Conservation (phyloP, 73 alveolate genomes). For the Paramecium tetraurelia region DNA sequence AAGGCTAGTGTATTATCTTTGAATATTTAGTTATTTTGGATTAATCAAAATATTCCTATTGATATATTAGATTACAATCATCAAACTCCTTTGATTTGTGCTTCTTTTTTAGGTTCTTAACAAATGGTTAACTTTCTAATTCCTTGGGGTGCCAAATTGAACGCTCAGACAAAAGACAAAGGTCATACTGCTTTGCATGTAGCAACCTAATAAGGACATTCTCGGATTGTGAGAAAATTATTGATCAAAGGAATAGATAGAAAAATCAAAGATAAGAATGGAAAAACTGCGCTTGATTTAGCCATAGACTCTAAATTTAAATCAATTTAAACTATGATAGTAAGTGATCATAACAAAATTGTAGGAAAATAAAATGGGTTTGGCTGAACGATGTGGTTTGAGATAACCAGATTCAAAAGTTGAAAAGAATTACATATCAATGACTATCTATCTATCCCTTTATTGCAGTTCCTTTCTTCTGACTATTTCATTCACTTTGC, state of each 20-base stretch:
- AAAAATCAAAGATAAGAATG: neutral
- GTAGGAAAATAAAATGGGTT: conserved; percentile 26
- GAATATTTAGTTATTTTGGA: neutral
- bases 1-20: neutral
- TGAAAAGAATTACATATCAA: neutral
- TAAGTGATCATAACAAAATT: neutral
- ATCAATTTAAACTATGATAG: neutral
- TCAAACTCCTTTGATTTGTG: conserved; percentile 1
- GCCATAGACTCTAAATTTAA: neutral
- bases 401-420: conserved; percentile 28
- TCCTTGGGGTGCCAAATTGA: conserved; percentile 11
- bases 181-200: neutral
- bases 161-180: neutral
- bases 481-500: neutral
- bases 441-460: neutral
- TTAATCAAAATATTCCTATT: neutral
- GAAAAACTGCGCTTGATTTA: conserved; percentile 16
- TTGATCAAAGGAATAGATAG: conserved; percentile 2
- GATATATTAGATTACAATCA: neutral
- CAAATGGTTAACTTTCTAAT: conserved; percentile 5
- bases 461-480: neutral
- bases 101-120: neutral
- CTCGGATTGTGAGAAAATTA: conserved; percentile 8
- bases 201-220: neutral
- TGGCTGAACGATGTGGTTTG: conserved; percentile 19